Conservation (phyloP, 768 basidiomycete species). For the Leccinum variicolor region DNA sequence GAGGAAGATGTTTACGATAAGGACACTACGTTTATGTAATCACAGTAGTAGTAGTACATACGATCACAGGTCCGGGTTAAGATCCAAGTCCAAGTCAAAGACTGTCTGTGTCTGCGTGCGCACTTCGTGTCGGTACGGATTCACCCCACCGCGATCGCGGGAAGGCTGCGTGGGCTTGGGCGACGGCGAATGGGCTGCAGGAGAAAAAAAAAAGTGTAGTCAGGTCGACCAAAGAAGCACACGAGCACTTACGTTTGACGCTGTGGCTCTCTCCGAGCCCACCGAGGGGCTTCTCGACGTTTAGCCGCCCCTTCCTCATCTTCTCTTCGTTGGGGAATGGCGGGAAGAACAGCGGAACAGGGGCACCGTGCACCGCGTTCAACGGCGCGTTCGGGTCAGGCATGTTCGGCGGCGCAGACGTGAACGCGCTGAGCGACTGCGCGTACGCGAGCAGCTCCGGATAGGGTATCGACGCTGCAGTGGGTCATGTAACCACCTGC, state of each 20-base stretch:
- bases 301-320: constrained; percentile 80
- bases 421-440: constrained; percentile 80
- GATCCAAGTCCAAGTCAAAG: constrained; percentile 80
- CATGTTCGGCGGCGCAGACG: constrained; percentile 87
- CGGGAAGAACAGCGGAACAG: constrained; percentile 80
- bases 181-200: constrained; percentile 58
- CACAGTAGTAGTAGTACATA: constrained; percentile 1
- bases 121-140: constrained; percentile 71
- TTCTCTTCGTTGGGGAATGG: constrained; percentile 92
- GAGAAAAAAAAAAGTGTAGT: constrained; percentile 1
- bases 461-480: constrained; percentile 71
- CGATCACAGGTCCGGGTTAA: constrained; percentile 72
- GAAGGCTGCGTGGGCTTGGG: constrained; percentile 48
- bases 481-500: neutral
- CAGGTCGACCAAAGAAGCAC: constrained; percentile 2
- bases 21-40: constrained; percentile 20
- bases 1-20: constrained; percentile 14
- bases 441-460: constrained; percentile 83
- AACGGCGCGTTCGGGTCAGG: constrained; percentile 51
- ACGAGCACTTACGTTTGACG: constrained; percentile 55
- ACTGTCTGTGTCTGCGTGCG: constrained; percentile 57
- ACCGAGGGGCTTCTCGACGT: constrained; percentile 76
- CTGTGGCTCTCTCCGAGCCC: constrained; percentile 80
- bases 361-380: constrained; percentile 51
- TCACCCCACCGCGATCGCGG: constrained; percentile 50